Conservation (phyloP, 495 filamentous ascomycete species). For the Neurospora sp. region DNA sequence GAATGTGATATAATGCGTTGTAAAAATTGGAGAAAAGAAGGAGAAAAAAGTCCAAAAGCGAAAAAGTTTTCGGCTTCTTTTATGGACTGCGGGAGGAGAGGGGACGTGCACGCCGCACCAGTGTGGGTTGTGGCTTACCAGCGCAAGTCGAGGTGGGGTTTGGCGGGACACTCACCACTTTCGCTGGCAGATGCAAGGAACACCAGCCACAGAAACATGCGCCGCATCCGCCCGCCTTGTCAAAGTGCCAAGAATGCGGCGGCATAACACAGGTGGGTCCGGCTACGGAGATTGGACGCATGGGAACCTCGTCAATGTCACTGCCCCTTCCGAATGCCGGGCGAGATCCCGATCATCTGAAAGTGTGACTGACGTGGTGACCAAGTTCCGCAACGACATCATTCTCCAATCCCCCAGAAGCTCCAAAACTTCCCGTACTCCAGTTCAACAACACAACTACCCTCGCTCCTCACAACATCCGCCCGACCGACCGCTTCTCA, state of each 20-base stretch:
- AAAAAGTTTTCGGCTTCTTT: conserved; percentile 14
- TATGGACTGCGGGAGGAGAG: not conserved
- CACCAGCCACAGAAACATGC: not conserved
- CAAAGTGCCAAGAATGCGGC: not conserved
- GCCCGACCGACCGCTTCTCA: not conserved
- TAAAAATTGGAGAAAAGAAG: conserved; percentile 35
- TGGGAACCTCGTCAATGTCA: not conserved
- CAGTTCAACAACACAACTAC: not conserved
- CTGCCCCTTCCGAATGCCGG: not conserved
- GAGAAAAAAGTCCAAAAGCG: conserved; percentile 14
- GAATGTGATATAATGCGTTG: conserved; percentile 46
- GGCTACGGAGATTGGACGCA: not conserved
- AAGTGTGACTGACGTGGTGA: conserved; percentile 19
- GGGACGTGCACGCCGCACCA: not conserved
- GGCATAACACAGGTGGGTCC: not conserved
- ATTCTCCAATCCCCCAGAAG: conserved; percentile 45
- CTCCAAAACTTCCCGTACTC: not conserved
- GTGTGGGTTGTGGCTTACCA: not conserved
- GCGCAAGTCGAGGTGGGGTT: not conserved
- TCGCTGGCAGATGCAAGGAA: not conserved
- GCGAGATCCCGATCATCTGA: not conserved
- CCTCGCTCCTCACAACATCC: not conserved
- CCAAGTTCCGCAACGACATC: conserved; percentile 85
- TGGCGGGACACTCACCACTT: not conserved
- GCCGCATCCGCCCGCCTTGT: not conserved